Evolutionary conservation across 345 rosid genomes (phyloP).

Genomic region (Punica granatum): DNA sequence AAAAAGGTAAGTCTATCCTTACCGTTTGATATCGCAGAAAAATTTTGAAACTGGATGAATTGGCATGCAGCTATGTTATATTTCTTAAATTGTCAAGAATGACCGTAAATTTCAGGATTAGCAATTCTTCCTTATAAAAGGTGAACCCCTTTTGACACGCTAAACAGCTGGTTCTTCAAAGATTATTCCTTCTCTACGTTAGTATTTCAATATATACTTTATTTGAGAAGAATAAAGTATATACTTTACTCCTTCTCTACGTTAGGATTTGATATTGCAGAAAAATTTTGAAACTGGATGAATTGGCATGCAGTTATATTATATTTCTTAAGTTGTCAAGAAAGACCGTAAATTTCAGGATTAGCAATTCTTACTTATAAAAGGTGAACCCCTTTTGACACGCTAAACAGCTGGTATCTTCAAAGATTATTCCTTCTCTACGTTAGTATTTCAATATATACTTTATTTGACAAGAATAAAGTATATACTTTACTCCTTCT

Average conservation of each 20-base stretch:
- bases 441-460: background rate
- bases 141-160: background rate
- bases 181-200: background rate
- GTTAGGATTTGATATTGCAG: background rate
- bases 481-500: too few relatives aligned
- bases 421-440: background rate
- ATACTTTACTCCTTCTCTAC: too few relatives aligned
- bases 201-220: background rate
- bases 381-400: background rate
- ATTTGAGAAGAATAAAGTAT: background rate
- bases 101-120: background rate
- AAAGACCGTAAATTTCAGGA: background rate
- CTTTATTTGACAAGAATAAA: background rate
- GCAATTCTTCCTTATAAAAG: background rate
- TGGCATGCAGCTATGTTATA: background rate
- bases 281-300: background rate
- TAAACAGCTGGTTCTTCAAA: background rate
- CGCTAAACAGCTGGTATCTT: background rate
- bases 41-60: background rate
- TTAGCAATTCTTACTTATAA: background rate
- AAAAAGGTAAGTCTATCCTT: conserved; percentile 43
- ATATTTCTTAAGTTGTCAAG: background rate
- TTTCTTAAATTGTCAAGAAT: background rate
- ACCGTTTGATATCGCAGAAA: background rate
- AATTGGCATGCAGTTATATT: background rate